Conservation (phyloP, 2,329 filamentous ascomycete species). For the Penicillium sp. region DNA sequence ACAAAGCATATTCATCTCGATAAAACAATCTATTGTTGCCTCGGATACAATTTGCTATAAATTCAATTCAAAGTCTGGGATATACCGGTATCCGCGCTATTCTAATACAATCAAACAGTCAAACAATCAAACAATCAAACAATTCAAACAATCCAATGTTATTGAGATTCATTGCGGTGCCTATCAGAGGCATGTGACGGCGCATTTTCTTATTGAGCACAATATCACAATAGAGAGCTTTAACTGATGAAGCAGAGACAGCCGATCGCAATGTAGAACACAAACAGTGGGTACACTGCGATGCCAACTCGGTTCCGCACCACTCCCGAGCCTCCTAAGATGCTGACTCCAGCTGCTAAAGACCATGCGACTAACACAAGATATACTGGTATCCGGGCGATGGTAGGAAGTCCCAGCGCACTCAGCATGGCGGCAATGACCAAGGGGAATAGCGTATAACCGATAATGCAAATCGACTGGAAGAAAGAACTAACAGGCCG, state of each 20-base stretch:
- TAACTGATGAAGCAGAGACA: conserved; percentile 97
- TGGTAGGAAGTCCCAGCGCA: conserved; percentile 72
- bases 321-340: conserved; percentile 90
- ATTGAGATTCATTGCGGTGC: neutral
- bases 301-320: conserved; percentile 91
- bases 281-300: conserved; percentile 89
- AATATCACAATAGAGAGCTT: conserved; percentile 12
- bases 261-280: conserved; percentile 90
- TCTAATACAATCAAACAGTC: neutral
- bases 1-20: neutral
- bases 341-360: conserved; percentile 90
- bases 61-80: neutral
- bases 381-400: conserved; percentile 87
- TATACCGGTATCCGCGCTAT: conserved; percentile 7
- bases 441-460: conserved; percentile 94
- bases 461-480: conserved; percentile 96
- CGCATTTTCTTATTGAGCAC: neutral
- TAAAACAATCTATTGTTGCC: neutral
- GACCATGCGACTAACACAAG: conserved; percentile 87
- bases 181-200: neutral
- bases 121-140: no score
- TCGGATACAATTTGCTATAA: neutral
- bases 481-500: conserved; percentile 74
- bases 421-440: conserved; percentile 90
- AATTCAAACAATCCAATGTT: neutral